These are phyloP conservation scores for Termitomyces sp. DNA, from an alignment of 768 basidiomycete species.

Conservation along the genomic window DNA sequence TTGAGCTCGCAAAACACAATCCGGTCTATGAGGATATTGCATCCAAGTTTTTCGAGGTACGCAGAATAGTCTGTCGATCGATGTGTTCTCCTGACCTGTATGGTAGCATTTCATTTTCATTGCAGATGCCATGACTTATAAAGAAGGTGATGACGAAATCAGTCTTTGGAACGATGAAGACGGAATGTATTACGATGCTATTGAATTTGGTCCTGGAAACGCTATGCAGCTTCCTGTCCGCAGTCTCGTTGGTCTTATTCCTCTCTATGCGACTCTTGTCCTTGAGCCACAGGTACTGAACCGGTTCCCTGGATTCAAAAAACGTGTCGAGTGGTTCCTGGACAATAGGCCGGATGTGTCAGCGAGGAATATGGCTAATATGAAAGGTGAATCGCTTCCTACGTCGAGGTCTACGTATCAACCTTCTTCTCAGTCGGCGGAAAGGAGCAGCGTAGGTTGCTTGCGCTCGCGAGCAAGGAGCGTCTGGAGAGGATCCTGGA, in stretches of 20 bases:
- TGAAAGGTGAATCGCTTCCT: constrained; percentile 53
- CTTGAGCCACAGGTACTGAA: constrained; percentile 87
- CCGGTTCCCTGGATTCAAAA: constrained; percentile 96
- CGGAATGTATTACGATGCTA: constrained; percentile 98
- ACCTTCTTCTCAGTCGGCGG: constrained; percentile 39
- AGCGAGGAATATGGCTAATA: constrained; percentile 91
- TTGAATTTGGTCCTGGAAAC: constrained; percentile 76
- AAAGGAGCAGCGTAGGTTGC: constrained; percentile 77
- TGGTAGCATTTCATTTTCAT: constrained; percentile 94
- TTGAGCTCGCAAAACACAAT: constrained; percentile 97
- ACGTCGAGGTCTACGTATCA: neutral
- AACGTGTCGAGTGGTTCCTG: constrained; percentile 98
- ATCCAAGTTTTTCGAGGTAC: constrained; percentile 91
- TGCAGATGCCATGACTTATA: constrained; percentile 96
- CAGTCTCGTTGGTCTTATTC: constrained; percentile 96
- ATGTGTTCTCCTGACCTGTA: neutral
- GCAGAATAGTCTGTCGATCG: constrained; percentile 1
- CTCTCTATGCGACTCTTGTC: constrained; percentile 91
- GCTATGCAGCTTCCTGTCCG: constrained; percentile 90
- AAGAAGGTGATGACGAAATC: constrained; percentile 66
- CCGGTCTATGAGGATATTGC: constrained; percentile 98
- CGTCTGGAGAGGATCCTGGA: constrained; percentile 81
- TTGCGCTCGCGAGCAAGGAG: constrained; percentile 91
- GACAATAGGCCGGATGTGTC: constrained; percentile 88
- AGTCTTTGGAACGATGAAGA: constrained; percentile 96